Percentiles rank a stretch among this genome's conserved stretches.
These are phyloP conservation scores for Hyaloscypha hepaticicola DNA, from an alignment of 495 filamentous ascomycete species.

Conservation along the genomic window DNA sequence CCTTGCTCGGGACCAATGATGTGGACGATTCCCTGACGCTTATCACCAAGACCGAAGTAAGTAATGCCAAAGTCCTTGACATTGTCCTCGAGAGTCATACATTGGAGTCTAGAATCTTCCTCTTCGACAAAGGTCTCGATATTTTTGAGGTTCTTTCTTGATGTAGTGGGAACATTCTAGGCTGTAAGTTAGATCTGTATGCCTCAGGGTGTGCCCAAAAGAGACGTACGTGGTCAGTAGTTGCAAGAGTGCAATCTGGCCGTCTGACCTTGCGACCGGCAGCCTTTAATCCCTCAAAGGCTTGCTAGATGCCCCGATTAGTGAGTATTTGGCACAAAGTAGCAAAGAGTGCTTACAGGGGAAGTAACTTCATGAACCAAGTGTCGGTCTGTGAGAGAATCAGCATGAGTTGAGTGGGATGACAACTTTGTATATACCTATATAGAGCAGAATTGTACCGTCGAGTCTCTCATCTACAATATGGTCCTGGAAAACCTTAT, in stretches of 20 bases:
- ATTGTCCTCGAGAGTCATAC: constrained; percentile 92
- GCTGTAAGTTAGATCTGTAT: constrained; percentile 2
- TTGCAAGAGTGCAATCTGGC: constrained; percentile 94
- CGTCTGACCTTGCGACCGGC: constrained; percentile 83
- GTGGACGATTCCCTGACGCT: constrained; percentile 97
- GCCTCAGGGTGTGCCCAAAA: neutral
- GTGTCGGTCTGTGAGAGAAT: constrained; percentile 66
- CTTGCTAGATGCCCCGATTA: constrained; percentile 59
- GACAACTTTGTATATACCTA: constrained; percentile 54
- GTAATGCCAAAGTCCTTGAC: constrained; percentile 95
- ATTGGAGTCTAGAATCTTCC: constrained; percentile 89
- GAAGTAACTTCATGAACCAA: constrained; percentile 98
- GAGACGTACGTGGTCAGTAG: constrained; percentile 86
- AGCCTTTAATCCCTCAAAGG: constrained; percentile 91
- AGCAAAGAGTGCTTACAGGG: constrained; percentile 54
- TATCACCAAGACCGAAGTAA: constrained; percentile 95
- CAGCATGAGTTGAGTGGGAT: constrained; percentile 10
- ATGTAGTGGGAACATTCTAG: constrained; percentile 88
- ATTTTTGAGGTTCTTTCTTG: constrained; percentile 85
- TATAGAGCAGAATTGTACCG: constrained; percentile 90
- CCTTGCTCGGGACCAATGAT: constrained; percentile 99
- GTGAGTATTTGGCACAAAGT: constrained; percentile 6
- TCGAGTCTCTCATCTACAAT: constrained; percentile 92
- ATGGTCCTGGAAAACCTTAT: constrained; percentile 94
- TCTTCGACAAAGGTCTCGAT: constrained; percentile 87